A percentile compares a stretch with the other conserved stretches of the same genome.
Conservation (phyloP, 2,329 filamentous ascomycete genomes). For the Fusarium stilboides region DNA sequence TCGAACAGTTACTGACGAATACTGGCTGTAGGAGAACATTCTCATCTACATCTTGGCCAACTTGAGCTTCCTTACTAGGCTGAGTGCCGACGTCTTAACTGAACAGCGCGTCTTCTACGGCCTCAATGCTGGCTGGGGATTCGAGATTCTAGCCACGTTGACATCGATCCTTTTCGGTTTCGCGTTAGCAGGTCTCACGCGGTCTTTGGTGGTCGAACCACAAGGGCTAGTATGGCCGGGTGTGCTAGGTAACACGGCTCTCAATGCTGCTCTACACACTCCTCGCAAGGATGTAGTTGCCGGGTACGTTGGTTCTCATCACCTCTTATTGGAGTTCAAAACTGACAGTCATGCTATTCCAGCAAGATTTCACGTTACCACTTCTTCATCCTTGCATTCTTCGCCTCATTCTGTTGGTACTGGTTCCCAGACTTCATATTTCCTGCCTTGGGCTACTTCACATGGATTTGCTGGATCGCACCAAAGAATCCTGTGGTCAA, state of each 20-base stretch:
- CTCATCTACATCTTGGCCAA: conserved; percentile 71
- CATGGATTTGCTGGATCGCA: conserved; percentile 65
- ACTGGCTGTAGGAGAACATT: conserved; percentile 61
- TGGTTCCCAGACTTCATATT: conserved; percentile 67
- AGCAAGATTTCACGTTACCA: conserved; percentile 58
- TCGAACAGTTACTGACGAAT: rapidly evolving
- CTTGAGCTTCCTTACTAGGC: conserved; percentile 61
- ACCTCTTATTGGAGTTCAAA: rapidly evolving
- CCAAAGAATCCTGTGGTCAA: conserved; percentile 63
- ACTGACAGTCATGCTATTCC: not conserved
- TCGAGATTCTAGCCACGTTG: conserved; percentile 64
- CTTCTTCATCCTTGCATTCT: conserved; percentile 61
- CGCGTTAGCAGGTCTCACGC: conserved; percentile 63
- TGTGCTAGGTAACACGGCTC: conserved; percentile 63
- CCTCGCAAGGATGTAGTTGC: conserved; percentile 51
- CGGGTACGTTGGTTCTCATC: conserved; percentile 12
- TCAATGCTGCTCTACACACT: conserved; percentile 61
- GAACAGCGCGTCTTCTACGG: conserved; percentile 60
- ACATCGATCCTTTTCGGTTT: conserved; percentile 68
- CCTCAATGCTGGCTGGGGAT: conserved; percentile 62
- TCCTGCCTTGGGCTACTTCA: conserved; percentile 61
- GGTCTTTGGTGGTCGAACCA: conserved; percentile 62
- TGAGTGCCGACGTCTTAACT: conserved; percentile 55
- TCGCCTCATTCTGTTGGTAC: conserved; percentile 61
- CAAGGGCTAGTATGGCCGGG: conserved; percentile 68